A percentile compares a stretch with the other conserved stretches of the same genome.
Conservation (phyloP, 1,284 basidiomycete species). For the Polyporus tsugae region DNA sequence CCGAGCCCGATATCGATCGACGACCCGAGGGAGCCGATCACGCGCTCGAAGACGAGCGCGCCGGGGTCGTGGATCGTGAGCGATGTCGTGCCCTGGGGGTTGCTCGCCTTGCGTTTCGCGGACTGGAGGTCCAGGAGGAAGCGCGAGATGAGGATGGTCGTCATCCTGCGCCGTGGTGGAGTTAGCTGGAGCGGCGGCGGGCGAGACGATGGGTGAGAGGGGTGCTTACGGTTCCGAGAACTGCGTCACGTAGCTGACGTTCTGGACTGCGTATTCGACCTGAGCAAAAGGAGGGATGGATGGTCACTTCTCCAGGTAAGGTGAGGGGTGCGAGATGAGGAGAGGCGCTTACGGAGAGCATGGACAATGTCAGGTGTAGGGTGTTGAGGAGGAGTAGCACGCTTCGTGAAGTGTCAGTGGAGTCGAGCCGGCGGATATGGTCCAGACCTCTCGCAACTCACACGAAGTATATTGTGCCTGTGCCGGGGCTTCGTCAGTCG, state of each 20-base stretch:
- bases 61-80: not conserved
- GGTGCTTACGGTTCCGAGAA: constrained; percentile 22
- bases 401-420: not conserved
- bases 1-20: not conserved
- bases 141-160: constrained; percentile 21
- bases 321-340: not conserved
- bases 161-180: not conserved
- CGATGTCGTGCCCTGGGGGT: not conserved
- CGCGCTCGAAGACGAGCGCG: constrained; percentile 3
- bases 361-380: constrained; percentile 10
- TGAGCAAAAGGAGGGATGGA: not conserved
- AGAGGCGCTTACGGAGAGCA: constrained; percentile 9
- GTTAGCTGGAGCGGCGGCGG: not conserved
- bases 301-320: not conserved
- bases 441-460: not conserved
- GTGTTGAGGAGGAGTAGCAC: constrained; percentile 11
- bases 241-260: constrained; percentile 16
- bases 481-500: not conserved
- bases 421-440: not conserved
- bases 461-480: constrained; percentile 11
- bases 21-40: constrained; percentile 1
- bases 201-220: not conserved
- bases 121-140: constrained; percentile 19
- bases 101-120: constrained; percentile 9
- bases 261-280: constrained; percentile 13